Conservation (phyloP, 345 rosid species). For the Gossypium raimondii region DNA sequence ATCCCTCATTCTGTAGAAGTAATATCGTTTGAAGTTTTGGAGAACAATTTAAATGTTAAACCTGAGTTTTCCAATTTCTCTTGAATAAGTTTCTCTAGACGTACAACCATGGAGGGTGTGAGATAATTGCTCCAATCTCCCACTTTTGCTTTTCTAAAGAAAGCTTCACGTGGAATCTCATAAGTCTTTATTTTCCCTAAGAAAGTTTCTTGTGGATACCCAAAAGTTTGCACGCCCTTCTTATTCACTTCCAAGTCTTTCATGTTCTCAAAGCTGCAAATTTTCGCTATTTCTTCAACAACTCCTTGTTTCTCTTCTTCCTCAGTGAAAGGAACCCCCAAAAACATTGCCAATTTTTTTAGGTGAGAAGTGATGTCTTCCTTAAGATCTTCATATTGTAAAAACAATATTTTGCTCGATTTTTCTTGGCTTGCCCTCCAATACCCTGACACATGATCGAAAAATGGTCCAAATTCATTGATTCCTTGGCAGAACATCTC, state of each 20-base stretch:
- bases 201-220: too few relatives aligned
- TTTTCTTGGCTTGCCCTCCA: conserved; percentile 29
- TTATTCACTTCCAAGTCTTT: too few relatives aligned
- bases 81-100: conserved; percentile 27
- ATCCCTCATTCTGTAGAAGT: not conserved
- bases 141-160: conserved; percentile 44
- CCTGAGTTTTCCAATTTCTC: conserved; percentile 45
- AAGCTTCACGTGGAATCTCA: not conserved
- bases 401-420: conserved; percentile 35
- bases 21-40: not conserved
- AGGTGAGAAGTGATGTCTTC: not conserved
- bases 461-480: conserved; percentile 28
- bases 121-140: conserved; percentile 43
- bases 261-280: conserved; percentile 37
- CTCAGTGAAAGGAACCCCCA: conserved; percentile 36
- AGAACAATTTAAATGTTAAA: conserved; percentile 29
- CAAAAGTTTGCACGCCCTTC: too few relatives aligned
- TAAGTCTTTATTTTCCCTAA: too few relatives aligned
- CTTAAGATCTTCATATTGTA: conserved; percentile 28
- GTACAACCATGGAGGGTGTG: conserved; percentile 29
- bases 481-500: conserved; percentile 35
- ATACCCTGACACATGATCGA: too few relatives aligned
- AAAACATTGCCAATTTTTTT: conserved; percentile 35
- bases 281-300: conserved; percentile 19
- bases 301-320: too few relatives aligned